Base-by-base conservation (phyloP, 2,329 filamentous ascomycete species). In the Juglanconis oblonga region DNA sequence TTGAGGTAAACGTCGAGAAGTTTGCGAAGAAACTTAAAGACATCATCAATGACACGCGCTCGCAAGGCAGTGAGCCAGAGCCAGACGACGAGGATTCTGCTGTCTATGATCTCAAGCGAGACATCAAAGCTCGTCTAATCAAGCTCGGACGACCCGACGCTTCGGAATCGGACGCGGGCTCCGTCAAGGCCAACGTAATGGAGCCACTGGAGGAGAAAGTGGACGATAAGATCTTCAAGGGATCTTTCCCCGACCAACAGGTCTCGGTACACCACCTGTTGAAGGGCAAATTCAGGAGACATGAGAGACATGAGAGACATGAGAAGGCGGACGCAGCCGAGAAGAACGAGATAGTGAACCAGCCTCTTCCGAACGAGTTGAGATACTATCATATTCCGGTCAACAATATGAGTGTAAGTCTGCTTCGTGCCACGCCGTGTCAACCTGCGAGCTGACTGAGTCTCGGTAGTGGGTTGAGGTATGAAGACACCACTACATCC, bases 401-500 rank as follows among this genome's bases (percentile, higher is more conserved):
- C 4, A 66, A 66, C 36, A 65, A 66, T 38, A 66, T 66, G 65
- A 29, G 55, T 45, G 64, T 64, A 49, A 54, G 57, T 35, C 10
- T 44, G 10, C 3, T 24, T n/a, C 11, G 49, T 52, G 49, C 13
- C 11, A 13, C 24, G 8, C 4, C 8, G 10, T 9, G 31, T 4
- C 3, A 7, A 7, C 24, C 24, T 24, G 17, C 44, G 13, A 32
- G 5, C 42, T 57, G 24, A 40, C 42, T 57, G 7, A 38, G 38
- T 24, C 24, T 29, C 29, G 35, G 1, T 52, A 72, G 69, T 72
- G 67, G 68, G 64, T 65, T 2, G 69, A 71, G 64, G 70, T 69
- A 59, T 1, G 57, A 29, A n/a, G 13, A 40, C 32, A n/a, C 24
- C 24, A 24, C 1, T 24, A 24, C 24, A 24, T 24, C 24, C 24